A percentile compares a stretch with the other conserved stretches of the same genome.
phyloP scores from a whole-genome alignment of 257 asterid species.

The Solanum pennellii region DNA sequence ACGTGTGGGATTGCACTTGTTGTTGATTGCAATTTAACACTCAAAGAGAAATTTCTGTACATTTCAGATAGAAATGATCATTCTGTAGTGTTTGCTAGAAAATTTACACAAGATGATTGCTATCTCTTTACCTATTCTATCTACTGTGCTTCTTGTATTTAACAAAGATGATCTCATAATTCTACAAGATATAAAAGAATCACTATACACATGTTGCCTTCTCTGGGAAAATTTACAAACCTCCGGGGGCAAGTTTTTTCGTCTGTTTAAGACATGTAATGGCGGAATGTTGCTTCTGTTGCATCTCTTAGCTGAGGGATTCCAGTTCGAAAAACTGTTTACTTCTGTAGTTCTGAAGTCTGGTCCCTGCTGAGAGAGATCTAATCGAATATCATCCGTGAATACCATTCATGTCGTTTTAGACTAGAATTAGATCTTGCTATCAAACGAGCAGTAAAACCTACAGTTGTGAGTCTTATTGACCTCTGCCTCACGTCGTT shows the following conservation, averaged over 20 bases:
- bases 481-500: slow-evolving; percentile 65
- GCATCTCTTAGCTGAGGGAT: not conserved
- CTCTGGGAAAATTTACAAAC: not conserved
- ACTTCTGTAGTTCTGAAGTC: not conserved
- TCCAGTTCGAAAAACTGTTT: not conserved
- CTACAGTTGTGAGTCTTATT: slow-evolving; percentile 55
- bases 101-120: not conserved
- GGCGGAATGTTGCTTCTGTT: not conserved
- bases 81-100: not conserved
- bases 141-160: not conserved
- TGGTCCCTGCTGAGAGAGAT: not conserved
- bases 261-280: not conserved
- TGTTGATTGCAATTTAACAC: not conserved
- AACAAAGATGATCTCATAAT: not conserved
- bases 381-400: slow-evolving; percentile 5
- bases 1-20: not conserved
- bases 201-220: not conserved
- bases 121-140: not conserved
- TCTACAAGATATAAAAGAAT: not conserved
- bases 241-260: not conserved
- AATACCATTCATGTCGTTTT: not conserved
- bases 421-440: slow-evolving; percentile 46
- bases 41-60: not conserved
- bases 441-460: slow-evolving; percentile 82
- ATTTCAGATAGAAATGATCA: not conserved